Conservation (phyloP, 331 rosid genomes). For the Quercus lobata region DNA sequence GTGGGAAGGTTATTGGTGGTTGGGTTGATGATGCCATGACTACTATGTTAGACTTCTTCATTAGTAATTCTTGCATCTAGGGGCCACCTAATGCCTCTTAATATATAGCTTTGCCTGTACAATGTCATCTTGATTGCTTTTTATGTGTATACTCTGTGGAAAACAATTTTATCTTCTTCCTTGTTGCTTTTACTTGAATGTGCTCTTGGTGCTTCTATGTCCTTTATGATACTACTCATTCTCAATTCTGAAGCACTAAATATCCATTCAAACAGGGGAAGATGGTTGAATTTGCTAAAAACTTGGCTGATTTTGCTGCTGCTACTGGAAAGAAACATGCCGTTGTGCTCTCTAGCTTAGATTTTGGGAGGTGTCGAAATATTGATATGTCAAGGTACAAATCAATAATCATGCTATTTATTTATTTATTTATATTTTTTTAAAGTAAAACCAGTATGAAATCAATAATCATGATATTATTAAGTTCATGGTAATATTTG, state of each 20-base stretch:
- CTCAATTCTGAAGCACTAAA: constrained; percentile 12
- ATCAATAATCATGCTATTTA: neutral
- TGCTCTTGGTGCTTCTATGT: neutral
- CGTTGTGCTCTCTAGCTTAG: constrained; percentile 83
- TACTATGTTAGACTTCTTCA: neutral
- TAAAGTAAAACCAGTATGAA: no score
- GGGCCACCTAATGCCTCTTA: neutral
- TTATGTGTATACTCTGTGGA: no score
- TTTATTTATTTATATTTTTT: neutral
- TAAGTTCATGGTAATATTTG: neutral
- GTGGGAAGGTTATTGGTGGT: neutral
- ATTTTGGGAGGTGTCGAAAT: constrained; percentile 83
- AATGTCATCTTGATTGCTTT: neutral
- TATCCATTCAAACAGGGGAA: constrained; percentile 52
- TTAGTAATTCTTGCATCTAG: no score
- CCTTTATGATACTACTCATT: neutral
- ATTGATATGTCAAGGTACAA: constrained; percentile 80
- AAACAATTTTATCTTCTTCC: neutral
- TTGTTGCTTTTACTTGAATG: constrained; percentile 1
- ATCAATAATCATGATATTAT: neutral
- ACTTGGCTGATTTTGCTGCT: constrained; percentile 64
- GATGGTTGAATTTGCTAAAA: constrained; percentile 74
- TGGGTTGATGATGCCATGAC: neutral
- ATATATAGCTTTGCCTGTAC: neutral
- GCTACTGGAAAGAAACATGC: constrained; percentile 69